Evolutionary conservation across 768 basidiomycete species (phyloP), one percentile per base, ranked within the genome.

Genomic region (Leccinum disarticulatum): DNA sequence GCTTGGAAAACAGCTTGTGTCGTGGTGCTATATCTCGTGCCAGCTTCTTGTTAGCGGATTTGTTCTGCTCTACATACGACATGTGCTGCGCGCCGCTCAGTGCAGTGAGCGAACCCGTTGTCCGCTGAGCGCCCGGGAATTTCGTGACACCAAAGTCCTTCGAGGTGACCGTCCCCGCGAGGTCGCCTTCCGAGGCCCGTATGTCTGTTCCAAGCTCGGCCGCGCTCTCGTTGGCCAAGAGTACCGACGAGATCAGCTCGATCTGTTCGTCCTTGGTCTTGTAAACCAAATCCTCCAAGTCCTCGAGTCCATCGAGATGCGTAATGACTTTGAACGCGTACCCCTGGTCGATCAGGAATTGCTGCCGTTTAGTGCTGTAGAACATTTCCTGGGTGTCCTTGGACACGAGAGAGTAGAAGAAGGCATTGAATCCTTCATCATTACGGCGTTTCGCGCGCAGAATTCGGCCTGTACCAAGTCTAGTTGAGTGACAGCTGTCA

Each of bases 251-350:
- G n/a, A 99, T 81, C 17, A 99, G 85, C 72, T 98, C 96, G 60
- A 98, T 96, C 77, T 98, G 96, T 69, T 97, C 92, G 66, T 93
- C 87, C 68, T 85, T 84, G 43, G 91, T 93, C 68, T 84, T 86
- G 79, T 96, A 99, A 53, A 98, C 97, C 55, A 98, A 81, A 68
- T 94, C 90, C 4, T 90, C 86, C 64, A 95, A 81, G 47, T 82
- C 80, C 59, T 96, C 89, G 28, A 98, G 80, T 9, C 97, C 97
- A 63, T 98, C 95, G 17, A 99, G 84, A 66, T 95, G 92, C 2
- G 97, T 98, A 76, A 99, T 98, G 55, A 99, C 96, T 76, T 98
- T 98, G 85, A 99, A 99, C 6, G 96, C 91, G 76, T 99, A 99
- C 3, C 97, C 96, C 76, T 98, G 95, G 71, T 99, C 97, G 69